phyloP scores from a whole-genome alignment of 2,329 filamentous ascomycete species.

The Alternaria sp. region DNA sequence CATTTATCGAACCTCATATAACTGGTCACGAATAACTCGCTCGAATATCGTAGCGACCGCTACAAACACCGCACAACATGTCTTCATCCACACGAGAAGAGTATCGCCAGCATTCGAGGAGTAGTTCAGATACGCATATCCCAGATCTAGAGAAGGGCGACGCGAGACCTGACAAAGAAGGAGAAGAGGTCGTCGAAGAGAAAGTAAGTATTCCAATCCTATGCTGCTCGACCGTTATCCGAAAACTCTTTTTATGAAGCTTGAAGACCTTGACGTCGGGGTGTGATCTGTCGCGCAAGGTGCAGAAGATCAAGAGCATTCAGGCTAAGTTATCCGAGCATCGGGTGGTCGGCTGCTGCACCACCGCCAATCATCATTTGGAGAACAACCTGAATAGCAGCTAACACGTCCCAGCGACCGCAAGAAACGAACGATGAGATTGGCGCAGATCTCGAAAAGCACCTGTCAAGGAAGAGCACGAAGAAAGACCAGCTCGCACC shows the following conservation, averaged over 20 bases:
- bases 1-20: neutral
- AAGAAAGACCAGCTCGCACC: slow-evolving; percentile 36
- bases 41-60: neutral
- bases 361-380: neutral
- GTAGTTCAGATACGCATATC: slow-evolving; percentile 32
- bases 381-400: neutral
- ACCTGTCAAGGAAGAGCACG: slow-evolving; percentile 43
- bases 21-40: neutral
- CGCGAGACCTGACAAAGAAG: slow-evolving; percentile 15
- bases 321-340: slow-evolving; percentile 1
- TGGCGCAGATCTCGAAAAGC: slow-evolving; percentile 40
- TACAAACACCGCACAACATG: slow-evolving; percentile 23
- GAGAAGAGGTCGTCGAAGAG: slow-evolving; percentile 5
- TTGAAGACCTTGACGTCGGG: neutral
- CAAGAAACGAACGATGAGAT: slow-evolving; percentile 26
- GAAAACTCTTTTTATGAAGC: neutral
- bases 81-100: slow-evolving; percentile 19
- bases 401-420: slow-evolving; percentile 15
- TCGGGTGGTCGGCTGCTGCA: neutral
- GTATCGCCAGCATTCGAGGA: slow-evolving; percentile 30
- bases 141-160: slow-evolving; percentile 32
- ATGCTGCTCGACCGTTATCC: neutral
- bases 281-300: neutral
- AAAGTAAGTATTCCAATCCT: slow-evolving; percentile 16
- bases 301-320: neutral